A percentile compares a stretch with the other conserved stretches of the same genome.
Evolutionary conservation across 805 yeast species (phyloP).

Genomic region (Candida tammaniensis): DNA sequence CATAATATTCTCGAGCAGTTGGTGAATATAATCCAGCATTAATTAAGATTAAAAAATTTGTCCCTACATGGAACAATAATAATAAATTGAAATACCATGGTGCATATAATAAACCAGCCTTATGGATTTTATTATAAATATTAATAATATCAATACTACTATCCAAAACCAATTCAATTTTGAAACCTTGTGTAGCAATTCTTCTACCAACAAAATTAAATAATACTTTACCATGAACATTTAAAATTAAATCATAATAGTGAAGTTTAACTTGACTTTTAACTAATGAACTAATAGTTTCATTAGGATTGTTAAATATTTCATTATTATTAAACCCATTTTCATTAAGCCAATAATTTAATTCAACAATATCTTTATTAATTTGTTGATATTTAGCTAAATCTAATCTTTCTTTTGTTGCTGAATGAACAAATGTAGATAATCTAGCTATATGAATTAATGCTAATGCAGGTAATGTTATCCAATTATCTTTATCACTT

Average conservation of each 20-base stretch:
- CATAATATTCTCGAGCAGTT: slow-evolving; percentile 23
- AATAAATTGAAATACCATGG: slow-evolving; percentile 56
- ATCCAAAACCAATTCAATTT: slow-evolving; percentile 26
- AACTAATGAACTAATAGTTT: slow-evolving; percentile 18
- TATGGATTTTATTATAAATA: slow-evolving; percentile 26
- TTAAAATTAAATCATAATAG: slow-evolving; percentile 33
- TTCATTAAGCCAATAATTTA: slow-evolving; percentile 31
- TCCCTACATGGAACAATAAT: slow-evolving; percentile 43
- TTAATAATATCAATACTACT: slow-evolving; percentile 29
- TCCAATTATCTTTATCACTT: slow-evolving; percentile 45
- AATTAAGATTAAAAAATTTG: slow-evolving; percentile 39
- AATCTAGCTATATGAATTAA: slow-evolving; percentile 43
- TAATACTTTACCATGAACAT: slow-evolving; percentile 34
- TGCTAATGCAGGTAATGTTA: slow-evolving; percentile 44
- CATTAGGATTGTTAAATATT: slow-evolving; percentile 15
- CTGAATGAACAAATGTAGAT: slow-evolving; percentile 34
- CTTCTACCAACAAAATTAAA: slow-evolving; percentile 33
- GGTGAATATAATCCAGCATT: slow-evolving; percentile 36
- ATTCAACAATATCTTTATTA: slow-evolving; percentile 25
- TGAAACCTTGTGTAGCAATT: slow-evolving; percentile 26
- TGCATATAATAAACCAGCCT: slow-evolving; percentile 25
- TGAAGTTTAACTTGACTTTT: slow-evolving; percentile 38
- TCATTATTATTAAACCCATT: slow-evolving; percentile 32
- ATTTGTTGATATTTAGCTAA: slow-evolving; percentile 28
- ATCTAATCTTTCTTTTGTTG: slow-evolving; percentile 23